Conservation (phyloP, 176 grass and related monocot genomes). For the Thinopyrum elongatum region DNA sequence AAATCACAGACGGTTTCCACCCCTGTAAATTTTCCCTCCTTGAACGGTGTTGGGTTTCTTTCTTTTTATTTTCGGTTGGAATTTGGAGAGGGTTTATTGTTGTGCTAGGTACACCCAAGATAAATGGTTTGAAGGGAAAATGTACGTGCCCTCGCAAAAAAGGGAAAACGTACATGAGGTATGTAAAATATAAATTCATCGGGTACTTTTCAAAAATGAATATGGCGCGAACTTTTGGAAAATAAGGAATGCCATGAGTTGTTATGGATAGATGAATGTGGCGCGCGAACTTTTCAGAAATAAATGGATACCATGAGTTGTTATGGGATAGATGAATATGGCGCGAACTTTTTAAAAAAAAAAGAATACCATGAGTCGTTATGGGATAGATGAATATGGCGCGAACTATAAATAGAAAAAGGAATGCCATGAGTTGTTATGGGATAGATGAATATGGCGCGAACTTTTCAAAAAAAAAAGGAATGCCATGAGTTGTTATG, state of each 20-base stretch:
- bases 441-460: neutral
- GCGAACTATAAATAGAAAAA: no score
- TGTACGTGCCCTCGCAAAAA: neutral
- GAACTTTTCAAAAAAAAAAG: no score
- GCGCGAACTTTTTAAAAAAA: neutral
- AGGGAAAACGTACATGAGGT: neutral
- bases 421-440: neutral
- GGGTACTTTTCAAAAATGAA: no score
- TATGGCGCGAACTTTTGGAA: no score
- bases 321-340: neutral
- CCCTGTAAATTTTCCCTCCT: constrained; percentile 21
- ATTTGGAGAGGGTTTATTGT: neutral
- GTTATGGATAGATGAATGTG: no score
- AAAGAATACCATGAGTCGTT: no score
- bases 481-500: no score
- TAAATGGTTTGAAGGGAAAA: neutral
- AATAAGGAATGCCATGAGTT: no score
- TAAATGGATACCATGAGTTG: no score
- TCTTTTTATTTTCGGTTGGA: neutral
- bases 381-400: neutral
- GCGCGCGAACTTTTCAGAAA: no score
- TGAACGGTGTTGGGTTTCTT: neutral
- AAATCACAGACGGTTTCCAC: constrained; percentile 47
- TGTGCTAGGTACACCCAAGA: constrained; percentile 19
- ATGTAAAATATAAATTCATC: neutral